A percentile compares a stretch with the other conserved stretches of the same genome.
Evolutionary conservation across 1,284 basidiomycete species (phyloP).

Genomic region (Phenoliferia sp.): DNA sequence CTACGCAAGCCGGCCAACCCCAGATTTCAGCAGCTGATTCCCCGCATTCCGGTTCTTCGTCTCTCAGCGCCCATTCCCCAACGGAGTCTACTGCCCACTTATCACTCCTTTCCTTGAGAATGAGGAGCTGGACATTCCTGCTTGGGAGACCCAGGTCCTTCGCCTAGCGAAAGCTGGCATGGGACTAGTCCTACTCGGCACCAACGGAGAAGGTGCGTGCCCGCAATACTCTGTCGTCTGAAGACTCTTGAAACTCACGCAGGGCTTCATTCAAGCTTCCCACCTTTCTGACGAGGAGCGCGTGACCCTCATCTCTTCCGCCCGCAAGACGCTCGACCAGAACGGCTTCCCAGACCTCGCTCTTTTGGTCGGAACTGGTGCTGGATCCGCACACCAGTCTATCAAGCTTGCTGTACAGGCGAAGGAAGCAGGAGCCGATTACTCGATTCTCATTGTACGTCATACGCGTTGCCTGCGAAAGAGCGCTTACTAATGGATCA

Average conservation of each 20-base stretch:
- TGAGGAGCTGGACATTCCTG: slow-evolving; percentile 58
- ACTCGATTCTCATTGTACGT: slow-evolving; percentile 60
- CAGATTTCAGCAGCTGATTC: too few relatives aligned
- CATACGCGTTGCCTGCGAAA: too few relatives aligned
- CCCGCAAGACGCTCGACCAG: slow-evolving; percentile 65
- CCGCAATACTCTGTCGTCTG: not conserved
- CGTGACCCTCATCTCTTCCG: slow-evolving; percentile 57
- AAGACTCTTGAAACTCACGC: not conserved
- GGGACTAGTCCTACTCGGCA: slow-evolving; percentile 69
- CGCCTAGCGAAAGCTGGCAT: slow-evolving; percentile 65
- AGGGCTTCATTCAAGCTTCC: slow-evolving; percentile 48
- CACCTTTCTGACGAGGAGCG: slow-evolving; percentile 68
- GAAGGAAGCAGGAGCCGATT: slow-evolving; percentile 69
- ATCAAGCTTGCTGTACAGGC: slow-evolving; percentile 72
- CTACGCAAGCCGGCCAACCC: not conserved
- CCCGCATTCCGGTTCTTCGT: not conserved
- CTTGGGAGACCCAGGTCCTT: slow-evolving; percentile 60
- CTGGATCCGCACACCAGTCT: slow-evolving; percentile 69
- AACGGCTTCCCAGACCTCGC: slow-evolving; percentile 64
- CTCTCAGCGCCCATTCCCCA: slow-evolving; percentile 1
- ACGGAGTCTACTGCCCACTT: slow-evolving; percentile 58
- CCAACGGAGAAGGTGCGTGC: slow-evolving; percentile 57
- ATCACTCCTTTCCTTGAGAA: slow-evolving; percentile 63
- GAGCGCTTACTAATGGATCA: too few relatives aligned
- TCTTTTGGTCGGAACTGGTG: slow-evolving; percentile 79